Conservation (phyloP, 2,329 filamentous ascomycete species). For the Trichoderma lentiforme region DNA sequence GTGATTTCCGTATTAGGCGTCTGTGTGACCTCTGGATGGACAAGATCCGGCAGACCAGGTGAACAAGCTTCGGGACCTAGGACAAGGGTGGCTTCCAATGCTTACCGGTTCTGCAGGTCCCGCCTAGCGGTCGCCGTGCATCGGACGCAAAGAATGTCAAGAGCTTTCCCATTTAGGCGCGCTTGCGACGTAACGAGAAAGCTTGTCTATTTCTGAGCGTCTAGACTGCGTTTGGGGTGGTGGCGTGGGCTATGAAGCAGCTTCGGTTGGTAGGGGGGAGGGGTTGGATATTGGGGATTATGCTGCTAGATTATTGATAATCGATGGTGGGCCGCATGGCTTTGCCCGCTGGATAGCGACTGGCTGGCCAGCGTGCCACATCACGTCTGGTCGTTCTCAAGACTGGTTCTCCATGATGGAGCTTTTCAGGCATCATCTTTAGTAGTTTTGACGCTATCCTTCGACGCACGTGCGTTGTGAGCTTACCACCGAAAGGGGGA, state of each 20-base stretch:
- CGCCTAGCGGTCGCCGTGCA: conserved; percentile 19
- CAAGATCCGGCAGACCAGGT: conserved; percentile 11
- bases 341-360: conserved; percentile 12
- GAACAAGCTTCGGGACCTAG: conserved; percentile 17
- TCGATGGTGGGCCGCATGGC: conserved; percentile 8
- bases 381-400: background rate
- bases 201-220: conserved; percentile 1
- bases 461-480: conserved; percentile 1
- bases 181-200: conserved; percentile 12
- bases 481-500: background rate
- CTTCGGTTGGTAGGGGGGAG: background rate
- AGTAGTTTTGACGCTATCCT: background rate
- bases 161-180: conserved; percentile 32
- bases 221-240: conserved; percentile 2
- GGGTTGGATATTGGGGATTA: background rate
- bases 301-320: background rate
- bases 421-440: conserved; percentile 14
- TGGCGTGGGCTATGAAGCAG: background rate
- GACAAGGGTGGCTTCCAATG: background rate
- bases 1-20: conserved; percentile 30
- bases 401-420: conserved; percentile 1
- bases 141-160: conserved; percentile 34
- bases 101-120: conserved; percentile 22
- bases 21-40: conserved; percentile 25
- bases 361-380: conserved; percentile 11